phyloP scores from a whole-genome alignment of 768 basidiomycete species.

The Pisolithus marmoratus region DNA sequence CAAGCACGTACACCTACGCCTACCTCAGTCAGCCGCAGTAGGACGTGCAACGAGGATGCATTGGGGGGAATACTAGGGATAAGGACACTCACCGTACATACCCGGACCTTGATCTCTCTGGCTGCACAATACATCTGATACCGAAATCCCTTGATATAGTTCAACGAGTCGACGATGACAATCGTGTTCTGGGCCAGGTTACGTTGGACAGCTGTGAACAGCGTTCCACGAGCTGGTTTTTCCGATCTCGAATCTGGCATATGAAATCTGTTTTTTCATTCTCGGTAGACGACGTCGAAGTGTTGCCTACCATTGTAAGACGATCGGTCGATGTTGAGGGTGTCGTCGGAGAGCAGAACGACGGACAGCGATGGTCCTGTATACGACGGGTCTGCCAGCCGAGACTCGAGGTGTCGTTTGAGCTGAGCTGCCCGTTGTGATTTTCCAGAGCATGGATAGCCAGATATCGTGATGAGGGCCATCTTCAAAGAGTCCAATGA shows the following conservation, averaged over 20 bases:
- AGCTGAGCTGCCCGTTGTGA: slow-evolving; percentile 66
- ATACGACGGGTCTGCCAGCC: slow-evolving; percentile 45
- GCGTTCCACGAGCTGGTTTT: slow-evolving; percentile 79
- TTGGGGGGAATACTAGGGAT: not conserved
- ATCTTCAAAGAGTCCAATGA: slow-evolving; percentile 40
- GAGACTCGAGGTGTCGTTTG: slow-evolving; percentile 45
- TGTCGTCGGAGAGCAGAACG: slow-evolving; percentile 67
- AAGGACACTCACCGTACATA: slow-evolving; percentile 68
- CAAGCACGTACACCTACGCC: slow-evolving; percentile 67
- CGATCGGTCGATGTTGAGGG: slow-evolving; percentile 53
- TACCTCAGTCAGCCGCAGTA: slow-evolving; percentile 4
- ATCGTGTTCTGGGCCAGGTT: slow-evolving; percentile 66
- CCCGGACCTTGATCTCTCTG: slow-evolving; percentile 76
- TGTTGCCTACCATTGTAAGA: slow-evolving; percentile 65
- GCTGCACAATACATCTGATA: slow-evolving; percentile 98
- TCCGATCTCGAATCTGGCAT: slow-evolving; percentile 68
- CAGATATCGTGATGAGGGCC: slow-evolving; percentile 90
- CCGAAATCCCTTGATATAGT: slow-evolving; percentile 98
- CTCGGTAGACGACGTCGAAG: not conserved
- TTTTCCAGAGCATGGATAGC: slow-evolving; percentile 88
- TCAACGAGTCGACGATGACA: slow-evolving; percentile 84
- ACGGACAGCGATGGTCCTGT: slow-evolving; percentile 43
- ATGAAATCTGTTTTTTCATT: not conserved
- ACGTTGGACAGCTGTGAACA: slow-evolving; percentile 81
- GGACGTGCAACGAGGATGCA: not conserved